Evolutionary conservation across 192 early-diverging fungal genomes (phyloP).

Genomic region (Kickxella alabastrina): DNA sequence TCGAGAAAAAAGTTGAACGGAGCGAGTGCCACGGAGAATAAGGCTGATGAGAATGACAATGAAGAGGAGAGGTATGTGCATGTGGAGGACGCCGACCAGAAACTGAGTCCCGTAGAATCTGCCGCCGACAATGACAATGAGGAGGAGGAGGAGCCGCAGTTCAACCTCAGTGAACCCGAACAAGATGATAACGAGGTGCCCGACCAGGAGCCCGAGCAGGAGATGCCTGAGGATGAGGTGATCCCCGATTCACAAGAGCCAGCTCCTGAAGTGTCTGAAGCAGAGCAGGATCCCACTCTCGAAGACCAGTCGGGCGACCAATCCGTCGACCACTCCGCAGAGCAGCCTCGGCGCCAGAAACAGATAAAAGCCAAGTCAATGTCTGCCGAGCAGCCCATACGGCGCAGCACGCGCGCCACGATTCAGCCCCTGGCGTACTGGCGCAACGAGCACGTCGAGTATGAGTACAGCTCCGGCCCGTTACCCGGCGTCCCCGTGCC

Average conservation of each 20-base stretch:
- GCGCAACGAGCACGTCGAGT: constrained; percentile 52
- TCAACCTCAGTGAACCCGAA: background rate
- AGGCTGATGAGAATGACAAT: background rate
- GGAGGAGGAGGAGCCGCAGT: background rate
- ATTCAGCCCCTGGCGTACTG: constrained; percentile 43
- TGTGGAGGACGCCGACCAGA: no score
- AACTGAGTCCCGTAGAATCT: background rate
- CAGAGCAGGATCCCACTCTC: background rate
- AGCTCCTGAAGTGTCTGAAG: background rate
- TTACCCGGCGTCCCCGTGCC: constrained; percentile 17
- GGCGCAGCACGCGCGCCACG: constrained; percentile 37
- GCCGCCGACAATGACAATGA: background rate
- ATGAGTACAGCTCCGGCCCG: constrained; percentile 22
- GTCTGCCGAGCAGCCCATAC: constrained; percentile 1
- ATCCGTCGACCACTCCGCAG: no score
- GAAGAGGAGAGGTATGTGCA: background rate
- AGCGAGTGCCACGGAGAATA: background rate
- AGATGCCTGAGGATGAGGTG: background rate
- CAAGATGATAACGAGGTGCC: background rate
- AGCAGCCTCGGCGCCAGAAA: background rate
- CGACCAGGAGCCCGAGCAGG: background rate
- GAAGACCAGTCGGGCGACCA: no score
- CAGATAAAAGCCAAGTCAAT: background rate
- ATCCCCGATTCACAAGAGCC: background rate
- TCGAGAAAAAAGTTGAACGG: background rate